Evolutionary conservation across 257 asterid species (phyloP).

Genomic region (Anisodus acutangulus): DNA sequence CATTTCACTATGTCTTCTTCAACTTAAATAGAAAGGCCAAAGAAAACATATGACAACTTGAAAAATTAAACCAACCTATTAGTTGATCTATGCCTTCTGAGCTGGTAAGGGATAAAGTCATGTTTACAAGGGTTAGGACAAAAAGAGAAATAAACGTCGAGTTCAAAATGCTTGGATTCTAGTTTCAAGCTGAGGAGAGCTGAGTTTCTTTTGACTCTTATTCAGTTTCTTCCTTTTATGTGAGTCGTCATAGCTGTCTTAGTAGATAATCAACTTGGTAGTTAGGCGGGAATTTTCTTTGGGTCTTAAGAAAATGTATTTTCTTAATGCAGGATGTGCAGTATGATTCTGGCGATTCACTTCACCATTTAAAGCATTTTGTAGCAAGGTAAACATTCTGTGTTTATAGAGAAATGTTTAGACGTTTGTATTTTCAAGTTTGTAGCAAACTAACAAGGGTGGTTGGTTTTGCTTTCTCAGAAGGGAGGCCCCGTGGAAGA

Average conservation of each 20-base stretch:
- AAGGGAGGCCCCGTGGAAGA: conserved; percentile 97
- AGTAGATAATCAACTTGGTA: neutral
- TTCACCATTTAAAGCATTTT: conserved; percentile 74
- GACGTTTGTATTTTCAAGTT: neutral
- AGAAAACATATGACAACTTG: neutral
- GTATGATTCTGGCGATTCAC: conserved; percentile 65
- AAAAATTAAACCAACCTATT: neutral
- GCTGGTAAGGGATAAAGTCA: neutral
- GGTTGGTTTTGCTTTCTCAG: conserved; percentile 45
- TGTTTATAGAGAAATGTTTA: neutral
- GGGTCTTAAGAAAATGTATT: neutral
- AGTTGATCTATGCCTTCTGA: neutral
- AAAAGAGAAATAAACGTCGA: neutral
- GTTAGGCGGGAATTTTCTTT: neutral
- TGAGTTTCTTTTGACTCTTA: neutral
- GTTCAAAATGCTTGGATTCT: neutral
- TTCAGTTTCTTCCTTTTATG: neutral
- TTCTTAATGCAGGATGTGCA: conserved; percentile 67
- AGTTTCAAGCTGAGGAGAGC: conserved; percentile 11
- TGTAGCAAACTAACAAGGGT: conserved; percentile 28
- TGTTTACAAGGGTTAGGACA: neutral
- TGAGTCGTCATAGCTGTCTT: neutral
- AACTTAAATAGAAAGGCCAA: neutral
- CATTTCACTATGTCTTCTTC: neutral
- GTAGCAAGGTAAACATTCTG: conserved; percentile 66